phyloP scores from a whole-genome alignment of 1,284 basidiomycete species.

The Gymnopus androsaceus region DNA sequence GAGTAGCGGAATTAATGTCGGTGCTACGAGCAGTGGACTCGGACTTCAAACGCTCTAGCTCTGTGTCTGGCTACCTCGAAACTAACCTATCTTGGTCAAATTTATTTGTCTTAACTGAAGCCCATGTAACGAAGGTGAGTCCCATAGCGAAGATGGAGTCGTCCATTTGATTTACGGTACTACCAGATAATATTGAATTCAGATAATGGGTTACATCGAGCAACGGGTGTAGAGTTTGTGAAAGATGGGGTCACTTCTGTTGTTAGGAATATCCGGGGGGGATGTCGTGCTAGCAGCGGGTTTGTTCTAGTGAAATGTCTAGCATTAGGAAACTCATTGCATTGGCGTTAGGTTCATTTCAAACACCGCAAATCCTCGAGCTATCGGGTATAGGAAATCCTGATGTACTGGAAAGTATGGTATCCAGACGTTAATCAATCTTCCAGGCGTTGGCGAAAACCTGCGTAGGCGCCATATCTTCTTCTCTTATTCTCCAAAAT shows the following conservation, averaged over 20 bases:
- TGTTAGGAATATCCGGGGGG: conserved; percentile 28
- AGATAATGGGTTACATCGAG: conserved; percentile 13
- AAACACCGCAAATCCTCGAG: conserved; percentile 38
- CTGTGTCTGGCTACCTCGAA: too few species aligned
- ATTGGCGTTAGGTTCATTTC: conserved; percentile 26
- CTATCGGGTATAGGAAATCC: conserved; percentile 34
- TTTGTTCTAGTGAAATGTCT: neutral
- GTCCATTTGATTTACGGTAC: too few species aligned
- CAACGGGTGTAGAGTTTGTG: conserved; percentile 24
- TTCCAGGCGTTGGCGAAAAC: conserved; percentile 39
- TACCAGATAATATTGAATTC: too few species aligned
- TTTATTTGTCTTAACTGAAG: conserved; percentile 24
- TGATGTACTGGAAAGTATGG: conserved; percentile 25
- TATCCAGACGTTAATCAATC: conserved; percentile 31
- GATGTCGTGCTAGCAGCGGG: conserved; percentile 44
- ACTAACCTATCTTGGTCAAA: too few species aligned
- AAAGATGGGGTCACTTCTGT: conserved; percentile 24
- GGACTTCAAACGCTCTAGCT: neutral
- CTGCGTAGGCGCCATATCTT: conserved; percentile 14
- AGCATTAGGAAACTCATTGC: neutral
- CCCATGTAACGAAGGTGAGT: conserved; percentile 22
- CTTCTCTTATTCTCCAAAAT: neutral
- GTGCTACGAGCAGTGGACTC: neutral
- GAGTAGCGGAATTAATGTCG: neutral
- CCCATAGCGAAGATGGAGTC: too few species aligned